A percentile compares a stretch with the other conserved stretches of the same genome.
These are phyloP conservation scores for Adenanthera pavonina DNA, from an alignment of 306 rosid genomes.

Conservation along the genomic window DNA sequence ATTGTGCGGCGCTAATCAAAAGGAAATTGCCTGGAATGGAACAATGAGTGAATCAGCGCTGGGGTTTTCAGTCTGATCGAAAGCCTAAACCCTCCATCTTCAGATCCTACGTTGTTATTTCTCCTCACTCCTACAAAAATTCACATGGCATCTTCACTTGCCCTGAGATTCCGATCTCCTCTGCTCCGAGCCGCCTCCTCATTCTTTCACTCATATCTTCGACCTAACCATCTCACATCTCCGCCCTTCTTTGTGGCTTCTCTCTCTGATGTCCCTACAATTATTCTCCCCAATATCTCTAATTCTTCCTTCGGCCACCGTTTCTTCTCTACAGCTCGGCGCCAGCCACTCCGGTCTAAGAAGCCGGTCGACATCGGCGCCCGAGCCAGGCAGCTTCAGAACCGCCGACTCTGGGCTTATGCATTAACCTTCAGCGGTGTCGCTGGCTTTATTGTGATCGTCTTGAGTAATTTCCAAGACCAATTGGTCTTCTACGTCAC, in stretches of 20 bases:
- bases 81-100: constrained; percentile 45
- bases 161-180: constrained; percentile 69
- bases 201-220: constrained; percentile 35
- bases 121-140: neutral
- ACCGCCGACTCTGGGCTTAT: constrained; percentile 88
- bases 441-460: constrained; percentile 85
- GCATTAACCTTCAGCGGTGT: constrained; percentile 67
- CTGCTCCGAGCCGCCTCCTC: constrained; percentile 48
- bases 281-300: neutral
- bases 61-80: neutral
- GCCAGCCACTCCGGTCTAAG: constrained; percentile 56
- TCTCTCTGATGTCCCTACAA: constrained; percentile 29
- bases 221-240: constrained; percentile 30
- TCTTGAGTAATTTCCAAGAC: constrained; percentile 78
- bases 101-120: neutral
- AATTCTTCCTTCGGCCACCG: constrained; percentile 43
- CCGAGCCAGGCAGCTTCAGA: constrained; percentile 89
- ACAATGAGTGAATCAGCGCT: neutral
- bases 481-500: constrained; percentile 84
- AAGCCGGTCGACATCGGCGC: constrained; percentile 72
- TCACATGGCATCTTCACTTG: constrained; percentile 65
- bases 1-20: neutral
- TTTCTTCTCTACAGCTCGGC: constrained; percentile 71
- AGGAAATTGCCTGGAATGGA: neutral
- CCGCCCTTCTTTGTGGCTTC: constrained; percentile 31